Evolutionary conservation across 305 asterid species (phyloP), one percentile per base, ranked within the genome.

Genomic region (Rubia peregrina): DNA sequence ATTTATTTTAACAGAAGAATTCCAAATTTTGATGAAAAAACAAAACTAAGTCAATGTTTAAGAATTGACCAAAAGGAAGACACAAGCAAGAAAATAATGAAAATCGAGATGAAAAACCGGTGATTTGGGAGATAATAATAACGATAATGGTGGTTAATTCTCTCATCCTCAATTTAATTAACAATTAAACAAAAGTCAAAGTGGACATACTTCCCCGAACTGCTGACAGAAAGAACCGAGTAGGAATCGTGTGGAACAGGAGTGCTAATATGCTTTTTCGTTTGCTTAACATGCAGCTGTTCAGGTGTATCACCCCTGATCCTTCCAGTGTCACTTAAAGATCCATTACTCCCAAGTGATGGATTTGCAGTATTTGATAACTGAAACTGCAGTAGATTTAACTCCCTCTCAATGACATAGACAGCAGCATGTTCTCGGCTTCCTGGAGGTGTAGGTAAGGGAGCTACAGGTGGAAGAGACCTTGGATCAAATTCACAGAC

Each of bases 221-320:
- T 83, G 88, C 98, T 91, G 74, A 94, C 87, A 33, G 97, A 89
- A 70, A 91, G 87, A 81, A 88, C 86, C 0, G 97, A 83, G 82
- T 87, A 87, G 24, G 95, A 94, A 80, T 94, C 97, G 68, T 91
- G 96, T 33, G 98, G 96, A 83, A 92, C 96, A 59, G 96, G 91
- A 74, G 96, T 85, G 74, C 87, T 89, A 60, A 91, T 83, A 74
- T 86, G 98, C 85, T 87, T 91, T 79, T 86, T 94, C 38, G 79
- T 75, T 83, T 94, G 98, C 90, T 91, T 94, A 77, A 94, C 96
- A 61, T 77, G 75, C 73, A 94, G 89, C 76, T 89, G 96, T 69
- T 94, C 98, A 65, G 86, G 87, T 67, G 87, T 59, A 73, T 88
- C 99, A 81, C 96, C 97, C 82, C 96, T 87, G 80, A 88, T 74